Percentiles rank a stretch among this genome's conserved stretches.
Evolutionary conservation across 2,329 filamentous ascomycete genomes (phyloP).

Genomic region (Colletotrichum sp.): DNA sequence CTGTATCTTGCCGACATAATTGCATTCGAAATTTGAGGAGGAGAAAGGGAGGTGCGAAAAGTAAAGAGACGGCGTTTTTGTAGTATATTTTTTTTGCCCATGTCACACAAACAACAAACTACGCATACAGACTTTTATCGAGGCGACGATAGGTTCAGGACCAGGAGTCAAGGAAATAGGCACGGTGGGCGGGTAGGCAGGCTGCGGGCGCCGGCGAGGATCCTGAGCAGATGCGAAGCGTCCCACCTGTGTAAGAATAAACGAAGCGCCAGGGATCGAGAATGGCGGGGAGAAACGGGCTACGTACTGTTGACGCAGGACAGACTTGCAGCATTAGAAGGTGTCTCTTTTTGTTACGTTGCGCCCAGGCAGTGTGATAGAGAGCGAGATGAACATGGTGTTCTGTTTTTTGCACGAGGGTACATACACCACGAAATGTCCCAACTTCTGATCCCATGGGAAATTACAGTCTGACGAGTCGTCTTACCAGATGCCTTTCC

Average conservation of each 20-base stretch:
- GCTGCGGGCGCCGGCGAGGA: neutral
- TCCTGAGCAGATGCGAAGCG: neutral
- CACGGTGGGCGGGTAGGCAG: neutral
- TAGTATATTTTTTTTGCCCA: conserved; percentile 1
- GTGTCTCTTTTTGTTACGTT: neutral
- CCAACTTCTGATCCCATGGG: neutral
- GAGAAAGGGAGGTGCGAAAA: neutral
- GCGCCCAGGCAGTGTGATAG: neutral
- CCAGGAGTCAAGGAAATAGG: neutral
- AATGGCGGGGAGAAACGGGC: neutral
- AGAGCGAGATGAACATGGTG: neutral
- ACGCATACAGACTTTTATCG: neutral
- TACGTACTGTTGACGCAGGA: neutral
- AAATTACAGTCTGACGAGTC: neutral
- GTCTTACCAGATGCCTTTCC: neutral
- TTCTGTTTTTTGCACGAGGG: neutral
- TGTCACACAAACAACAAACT: neutral
- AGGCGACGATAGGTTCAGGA: neutral
- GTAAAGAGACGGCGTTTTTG: conserved; percentile 4
- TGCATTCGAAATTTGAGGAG: neutral
- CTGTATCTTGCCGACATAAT: conserved; percentile 17
- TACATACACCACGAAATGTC: neutral
- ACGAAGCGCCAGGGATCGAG: neutral
- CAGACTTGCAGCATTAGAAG: neutral
- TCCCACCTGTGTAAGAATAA: neutral